Conservation (phyloP, 345 rosid genomes). For the Lumnitzera racemosa region DNA sequence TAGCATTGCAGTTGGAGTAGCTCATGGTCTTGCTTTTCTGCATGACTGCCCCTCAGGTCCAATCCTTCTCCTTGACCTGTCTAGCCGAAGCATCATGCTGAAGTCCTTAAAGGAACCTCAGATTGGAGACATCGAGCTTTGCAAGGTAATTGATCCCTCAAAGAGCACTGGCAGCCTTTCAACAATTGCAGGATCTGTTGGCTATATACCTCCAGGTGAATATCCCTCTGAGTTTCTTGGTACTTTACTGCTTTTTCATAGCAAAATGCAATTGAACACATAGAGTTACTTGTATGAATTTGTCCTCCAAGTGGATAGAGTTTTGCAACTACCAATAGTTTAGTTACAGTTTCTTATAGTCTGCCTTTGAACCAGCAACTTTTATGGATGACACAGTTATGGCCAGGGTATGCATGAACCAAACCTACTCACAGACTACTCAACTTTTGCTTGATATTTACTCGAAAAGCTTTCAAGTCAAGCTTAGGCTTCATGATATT, state of each 20-base stretch:
- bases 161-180: slow-evolving; percentile 84
- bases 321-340: too few relatives aligned
- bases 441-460: too few relatives aligned
- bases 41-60: slow-evolving; percentile 61
- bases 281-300: too few relatives aligned
- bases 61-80: slow-evolving; percentile 70
- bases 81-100: slow-evolving; percentile 64
- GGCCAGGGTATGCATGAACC: too few relatives aligned
- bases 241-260: background rate
- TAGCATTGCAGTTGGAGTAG: slow-evolving; percentile 75
- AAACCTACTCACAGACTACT: too few relatives aligned
- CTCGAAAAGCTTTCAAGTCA: too few relatives aligned
- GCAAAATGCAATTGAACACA: too few relatives aligned
- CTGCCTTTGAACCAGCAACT: too few relatives aligned
- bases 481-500: too few relatives aligned
- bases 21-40: slow-evolving; percentile 77
- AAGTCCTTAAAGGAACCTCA: slow-evolving; percentile 72
- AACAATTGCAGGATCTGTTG: slow-evolving; percentile 77
- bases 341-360: too few relatives aligned
- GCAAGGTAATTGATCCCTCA: slow-evolving; percentile 73
- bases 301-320: too few relatives aligned
- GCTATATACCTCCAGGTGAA: slow-evolving; percentile 83
- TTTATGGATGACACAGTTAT: too few relatives aligned
- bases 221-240: slow-evolving; percentile 2
- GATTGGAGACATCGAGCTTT: slow-evolving; percentile 81